Conservation (phyloP, 2,329 filamentous ascomycete genomes). For the Chaetothyriales sp. region DNA sequence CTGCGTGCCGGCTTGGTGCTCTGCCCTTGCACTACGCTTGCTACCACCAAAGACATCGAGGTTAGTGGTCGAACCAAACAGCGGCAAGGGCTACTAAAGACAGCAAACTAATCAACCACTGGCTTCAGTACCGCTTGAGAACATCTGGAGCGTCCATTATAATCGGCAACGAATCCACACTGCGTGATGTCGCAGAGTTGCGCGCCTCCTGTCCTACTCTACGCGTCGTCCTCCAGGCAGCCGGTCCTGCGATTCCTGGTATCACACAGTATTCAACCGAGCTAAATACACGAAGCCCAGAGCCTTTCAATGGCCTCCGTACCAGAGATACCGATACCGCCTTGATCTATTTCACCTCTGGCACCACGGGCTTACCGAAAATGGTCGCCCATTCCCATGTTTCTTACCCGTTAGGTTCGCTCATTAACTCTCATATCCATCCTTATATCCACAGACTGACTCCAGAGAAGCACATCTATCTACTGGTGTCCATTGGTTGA, state of each 20-base stretch:
- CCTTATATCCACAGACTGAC: too few relatives aligned
- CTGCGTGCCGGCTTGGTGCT: slow-evolving; percentile 25
- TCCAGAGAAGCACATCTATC: slow-evolving; percentile 17
- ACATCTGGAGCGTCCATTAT: slow-evolving; percentile 24
- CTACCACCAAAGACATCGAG: slow-evolving; percentile 27
- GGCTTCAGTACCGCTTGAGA: slow-evolving; percentile 19
- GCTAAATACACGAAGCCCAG: too few relatives aligned
- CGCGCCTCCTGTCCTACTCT: slow-evolving; percentile 21
- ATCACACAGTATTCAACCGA: too few relatives aligned
- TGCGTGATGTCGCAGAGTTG: slow-evolving; percentile 23
- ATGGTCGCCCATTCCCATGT: slow-evolving; percentile 29
- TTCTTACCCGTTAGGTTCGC: slow-evolving; percentile 23
- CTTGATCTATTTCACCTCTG: slow-evolving; percentile 28
- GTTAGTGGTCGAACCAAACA: too few relatives aligned
- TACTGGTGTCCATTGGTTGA: slow-evolving; percentile 25
- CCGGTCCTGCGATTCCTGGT: neutral
- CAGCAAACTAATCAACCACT: too few relatives aligned
- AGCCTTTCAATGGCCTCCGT: too few relatives aligned
- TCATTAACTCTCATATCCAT: too few relatives aligned
- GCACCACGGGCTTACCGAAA: slow-evolving; percentile 28
- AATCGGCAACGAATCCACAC: slow-evolving; percentile 23
- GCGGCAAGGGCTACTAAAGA: too few relatives aligned
- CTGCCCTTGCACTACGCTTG: slow-evolving; percentile 25
- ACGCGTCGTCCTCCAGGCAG: slow-evolving; percentile 21
- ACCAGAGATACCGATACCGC: slow-evolving; percentile 8